phyloP scores from a whole-genome alignment of 2,329 filamentous ascomycete species.

The Monosporascus sp. region DNA sequence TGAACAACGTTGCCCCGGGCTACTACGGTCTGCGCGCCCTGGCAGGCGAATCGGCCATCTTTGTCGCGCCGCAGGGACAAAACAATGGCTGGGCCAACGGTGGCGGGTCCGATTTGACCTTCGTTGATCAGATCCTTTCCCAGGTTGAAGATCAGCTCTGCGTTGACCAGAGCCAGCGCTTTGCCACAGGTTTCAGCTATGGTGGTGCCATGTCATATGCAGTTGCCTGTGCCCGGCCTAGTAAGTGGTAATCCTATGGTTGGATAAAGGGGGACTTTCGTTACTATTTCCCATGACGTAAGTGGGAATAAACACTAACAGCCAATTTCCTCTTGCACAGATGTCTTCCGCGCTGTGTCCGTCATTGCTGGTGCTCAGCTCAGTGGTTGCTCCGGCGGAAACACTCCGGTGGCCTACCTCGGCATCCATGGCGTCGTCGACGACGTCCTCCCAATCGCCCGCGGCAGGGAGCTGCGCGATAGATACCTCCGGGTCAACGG shows the following conservation, averaged over 20 bases:
- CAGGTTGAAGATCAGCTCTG: slow-evolving; percentile 35
- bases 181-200: slow-evolving; percentile 40
- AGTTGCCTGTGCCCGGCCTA: slow-evolving; percentile 35
- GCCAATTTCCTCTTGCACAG: neutral
- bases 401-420: slow-evolving; percentile 33
- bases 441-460: slow-evolving; percentile 28
- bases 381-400: slow-evolving; percentile 32
- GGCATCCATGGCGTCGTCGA: slow-evolving; percentile 35
- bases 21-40: slow-evolving; percentile 36
- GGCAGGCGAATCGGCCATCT: slow-evolving; percentile 33
- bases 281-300: neutral
- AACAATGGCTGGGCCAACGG: slow-evolving; percentile 37
- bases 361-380: slow-evolving; percentile 27
- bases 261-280: neutral
- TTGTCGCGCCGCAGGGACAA: slow-evolving; percentile 37
- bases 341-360: slow-evolving; percentile 33
- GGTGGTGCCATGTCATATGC: slow-evolving; percentile 38
- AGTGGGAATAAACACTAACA: no score
- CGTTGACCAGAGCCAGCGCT: slow-evolving; percentile 35
- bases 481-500: slow-evolving; percentile 33
- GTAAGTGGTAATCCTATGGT: slow-evolving; percentile 1
- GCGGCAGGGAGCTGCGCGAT: slow-evolving; percentile 31
- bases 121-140: slow-evolving; percentile 34
- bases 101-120: slow-evolving; percentile 35
- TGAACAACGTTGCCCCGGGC: slow-evolving; percentile 29